These are phyloP conservation scores for Coniochaeta prunicola DNA, from an alignment of 2,329 filamentous ascomycete species.

Conservation along the genomic window DNA sequence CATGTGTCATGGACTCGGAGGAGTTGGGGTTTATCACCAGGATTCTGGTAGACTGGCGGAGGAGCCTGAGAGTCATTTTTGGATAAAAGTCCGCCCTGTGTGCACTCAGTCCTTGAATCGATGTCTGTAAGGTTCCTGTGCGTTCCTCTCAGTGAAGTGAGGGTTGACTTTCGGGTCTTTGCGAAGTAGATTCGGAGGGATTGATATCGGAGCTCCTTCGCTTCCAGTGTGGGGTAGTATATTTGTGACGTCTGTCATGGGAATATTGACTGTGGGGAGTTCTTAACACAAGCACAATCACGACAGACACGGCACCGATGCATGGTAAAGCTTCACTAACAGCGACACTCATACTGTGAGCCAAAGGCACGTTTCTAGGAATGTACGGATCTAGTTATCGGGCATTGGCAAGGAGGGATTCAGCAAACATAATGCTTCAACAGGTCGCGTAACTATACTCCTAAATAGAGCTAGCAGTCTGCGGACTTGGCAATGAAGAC, in stretches of 20 bases:
- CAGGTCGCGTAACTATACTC: no score
- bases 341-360: no score
- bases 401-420: no score
- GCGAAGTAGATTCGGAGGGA: not conserved
- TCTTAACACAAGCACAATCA: no score
- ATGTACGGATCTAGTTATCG: no score
- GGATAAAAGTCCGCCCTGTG: not conserved
- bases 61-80: slow-evolving; percentile 20
- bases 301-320: no score
- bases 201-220: not conserved
- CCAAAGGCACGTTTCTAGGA: no score
- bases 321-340: no score
- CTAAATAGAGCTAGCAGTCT: no score
- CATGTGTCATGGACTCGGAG: slow-evolving; percentile 62
- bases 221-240: not conserved
- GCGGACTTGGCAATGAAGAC: no score
- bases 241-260: not conserved
- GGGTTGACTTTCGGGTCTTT: not conserved
- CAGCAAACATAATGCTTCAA: no score
- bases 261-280: not conserved
- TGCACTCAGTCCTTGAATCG: not conserved
- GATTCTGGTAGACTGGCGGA: slow-evolving; percentile 37
- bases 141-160: not conserved
- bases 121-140: not conserved
- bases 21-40: slow-evolving; percentile 78